Conservation (phyloP, 805 yeast species). For the Wickerhamiella musiphila region DNA sequence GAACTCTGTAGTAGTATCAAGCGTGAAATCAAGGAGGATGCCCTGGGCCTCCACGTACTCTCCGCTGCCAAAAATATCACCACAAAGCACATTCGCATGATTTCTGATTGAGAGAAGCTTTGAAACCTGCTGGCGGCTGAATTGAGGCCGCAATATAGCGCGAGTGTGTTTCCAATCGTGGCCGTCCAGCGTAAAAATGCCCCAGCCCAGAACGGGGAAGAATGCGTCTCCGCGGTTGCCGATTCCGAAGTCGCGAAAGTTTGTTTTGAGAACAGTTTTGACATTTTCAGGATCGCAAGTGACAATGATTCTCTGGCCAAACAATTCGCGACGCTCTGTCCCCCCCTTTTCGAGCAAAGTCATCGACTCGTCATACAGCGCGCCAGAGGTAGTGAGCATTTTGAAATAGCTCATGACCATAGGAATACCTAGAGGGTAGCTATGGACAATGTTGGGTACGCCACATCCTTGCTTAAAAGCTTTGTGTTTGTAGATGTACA, state of each 20-base stretch:
- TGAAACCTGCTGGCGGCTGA: conserved; percentile 20
- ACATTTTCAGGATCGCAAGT: conserved; percentile 19
- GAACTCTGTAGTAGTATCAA: conserved; percentile 18
- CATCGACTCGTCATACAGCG: neutral
- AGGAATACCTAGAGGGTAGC: conserved; percentile 1
- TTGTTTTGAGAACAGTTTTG: conserved; percentile 18
- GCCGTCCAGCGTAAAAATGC: conserved; percentile 23
- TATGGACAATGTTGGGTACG: neutral
- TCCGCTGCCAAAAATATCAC: conserved; percentile 8
- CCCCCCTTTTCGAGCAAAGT: conserved; percentile 8
- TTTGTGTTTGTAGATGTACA: conserved; percentile 15
- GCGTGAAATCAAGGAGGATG: conserved; percentile 13
- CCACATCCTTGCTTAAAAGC: neutral
- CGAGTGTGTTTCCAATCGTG: conserved; percentile 24
- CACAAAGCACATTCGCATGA: too few species aligned
- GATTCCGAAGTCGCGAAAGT: conserved; percentile 19
- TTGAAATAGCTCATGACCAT: neutral
- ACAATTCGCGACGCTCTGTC: conserved; percentile 14
- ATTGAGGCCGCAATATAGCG: conserved; percentile 23
- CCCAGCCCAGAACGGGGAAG: conserved; percentile 20
- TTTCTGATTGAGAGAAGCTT: conserved; percentile 14
- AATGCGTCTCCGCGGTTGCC: conserved; percentile 17
- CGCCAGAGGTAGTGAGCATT: neutral
- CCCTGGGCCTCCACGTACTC: conserved; percentile 14
- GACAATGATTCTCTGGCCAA: conserved; percentile 15